Conservation (phyloP, 2,329 filamentous ascomycete genomes). For the Boeremia lycopersici region DNA sequence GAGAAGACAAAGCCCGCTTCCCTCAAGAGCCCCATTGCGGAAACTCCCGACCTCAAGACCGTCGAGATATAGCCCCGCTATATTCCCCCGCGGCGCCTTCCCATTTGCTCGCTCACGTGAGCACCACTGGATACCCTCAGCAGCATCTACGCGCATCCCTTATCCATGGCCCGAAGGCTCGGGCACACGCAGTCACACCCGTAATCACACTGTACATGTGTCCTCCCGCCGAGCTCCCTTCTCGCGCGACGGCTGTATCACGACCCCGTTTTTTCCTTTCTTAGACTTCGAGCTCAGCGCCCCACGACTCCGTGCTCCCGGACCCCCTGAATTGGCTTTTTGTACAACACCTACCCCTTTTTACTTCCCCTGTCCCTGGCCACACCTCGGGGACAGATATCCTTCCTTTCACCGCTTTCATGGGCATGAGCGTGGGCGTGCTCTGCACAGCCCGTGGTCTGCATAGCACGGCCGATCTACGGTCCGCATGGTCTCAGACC, state of each 20-base stretch:
- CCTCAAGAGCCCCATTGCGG: slow-evolving; percentile 38
- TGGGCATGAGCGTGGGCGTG: slow-evolving; percentile 21
- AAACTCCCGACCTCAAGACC: slow-evolving; percentile 53
- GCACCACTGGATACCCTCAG: slow-evolving; percentile 15
- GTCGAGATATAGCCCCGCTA: slow-evolving; percentile 51
- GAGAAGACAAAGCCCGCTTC: slow-evolving; percentile 27
- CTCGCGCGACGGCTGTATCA: slow-evolving; percentile 19
- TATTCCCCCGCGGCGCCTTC: not conserved
- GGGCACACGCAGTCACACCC: slow-evolving; percentile 7
- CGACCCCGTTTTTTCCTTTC: slow-evolving; percentile 18
- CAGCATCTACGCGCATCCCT: slow-evolving; percentile 8
- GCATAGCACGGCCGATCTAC: too few relatives aligned
- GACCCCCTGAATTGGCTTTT: slow-evolving; percentile 12
- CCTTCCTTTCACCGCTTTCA: slow-evolving; percentile 5
- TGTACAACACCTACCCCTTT: slow-evolving; percentile 17
- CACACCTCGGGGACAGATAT: not conserved
- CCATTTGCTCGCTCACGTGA: not conserved
- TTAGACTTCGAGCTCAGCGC: slow-evolving; percentile 1
- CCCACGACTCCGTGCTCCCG: not conserved
- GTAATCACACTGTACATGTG: slow-evolving; percentile 18
- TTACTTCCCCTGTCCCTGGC: slow-evolving; percentile 10
- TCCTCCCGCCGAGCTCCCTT: not conserved
- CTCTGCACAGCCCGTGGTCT: not conserved
- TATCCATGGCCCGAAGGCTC: not conserved
- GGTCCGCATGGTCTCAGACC: too few relatives aligned